Evolutionary conservation across 2,329 filamentous ascomycete species (phyloP).

Genomic region (Aspergillus transmontanensis): DNA sequence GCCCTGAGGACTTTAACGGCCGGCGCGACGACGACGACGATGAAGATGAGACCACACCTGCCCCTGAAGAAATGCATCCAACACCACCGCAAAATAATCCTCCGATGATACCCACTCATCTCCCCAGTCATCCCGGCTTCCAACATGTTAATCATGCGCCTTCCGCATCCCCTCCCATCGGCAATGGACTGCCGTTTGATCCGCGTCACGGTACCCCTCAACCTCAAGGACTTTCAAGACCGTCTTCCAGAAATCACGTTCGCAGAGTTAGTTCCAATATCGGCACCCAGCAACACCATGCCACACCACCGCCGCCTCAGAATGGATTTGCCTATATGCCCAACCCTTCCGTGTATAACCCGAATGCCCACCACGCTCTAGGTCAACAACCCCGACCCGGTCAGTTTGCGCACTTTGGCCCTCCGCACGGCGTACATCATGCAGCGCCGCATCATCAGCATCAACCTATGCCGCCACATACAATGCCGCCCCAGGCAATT

Average conservation of each 20-base stretch:
- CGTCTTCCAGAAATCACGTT: conserved; percentile 77
- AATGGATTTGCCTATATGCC: conserved; percentile 83
- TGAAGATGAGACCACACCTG: conserved; percentile 73
- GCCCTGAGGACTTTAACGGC: conserved; percentile 86
- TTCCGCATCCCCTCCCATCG: conserved; percentile 85
- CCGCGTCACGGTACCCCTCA: conserved; percentile 80
- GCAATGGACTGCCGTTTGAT: conserved; percentile 72
- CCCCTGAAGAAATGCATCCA: conserved; percentile 64
- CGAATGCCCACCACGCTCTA: conserved; percentile 53
- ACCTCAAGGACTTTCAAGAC: conserved; percentile 72
- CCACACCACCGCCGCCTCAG: conserved; percentile 59
- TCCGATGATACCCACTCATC: conserved; percentile 70
- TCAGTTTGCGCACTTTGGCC: conserved; percentile 44
- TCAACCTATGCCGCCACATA: conserved; percentile 29
- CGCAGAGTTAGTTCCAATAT: conserved; percentile 76
- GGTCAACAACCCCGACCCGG: conserved; percentile 50
- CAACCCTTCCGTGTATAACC: conserved; percentile 83
- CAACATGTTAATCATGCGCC: conserved; percentile 82
- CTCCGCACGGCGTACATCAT: conserved; percentile 42
- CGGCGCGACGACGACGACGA: conserved; percentile 76
- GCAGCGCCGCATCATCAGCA: conserved; percentile 30
- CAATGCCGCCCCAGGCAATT: conserved; percentile 19
- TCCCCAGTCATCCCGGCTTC: conserved; percentile 69
- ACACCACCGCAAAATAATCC: conserved; percentile 49
- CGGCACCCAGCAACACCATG: conserved; percentile 64